Conservation (phyloP, 2,329 filamentous ascomycete genomes). For the Colletotrichum horii region DNA sequence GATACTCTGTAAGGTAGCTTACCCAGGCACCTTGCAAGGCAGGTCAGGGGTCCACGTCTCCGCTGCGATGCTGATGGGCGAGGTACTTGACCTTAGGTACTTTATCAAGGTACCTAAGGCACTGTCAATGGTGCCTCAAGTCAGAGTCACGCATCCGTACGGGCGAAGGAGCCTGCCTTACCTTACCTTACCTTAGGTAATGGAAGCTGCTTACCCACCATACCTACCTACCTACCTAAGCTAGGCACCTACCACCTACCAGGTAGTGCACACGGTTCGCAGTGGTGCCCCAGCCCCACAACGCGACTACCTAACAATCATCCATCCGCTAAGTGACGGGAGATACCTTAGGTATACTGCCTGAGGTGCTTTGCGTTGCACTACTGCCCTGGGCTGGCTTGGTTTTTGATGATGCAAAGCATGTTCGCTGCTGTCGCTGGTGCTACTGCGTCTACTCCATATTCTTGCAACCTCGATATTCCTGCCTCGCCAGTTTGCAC, state of each 20-base stretch:
- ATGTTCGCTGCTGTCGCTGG: background rate
- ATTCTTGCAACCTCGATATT: background rate
- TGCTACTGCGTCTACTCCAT: background rate
- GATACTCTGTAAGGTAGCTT: no score
- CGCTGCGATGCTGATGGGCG: background rate
- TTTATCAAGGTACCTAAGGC: no score
- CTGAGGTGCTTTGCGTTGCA: background rate
- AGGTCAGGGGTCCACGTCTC: background rate
- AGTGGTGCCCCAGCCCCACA: background rate
- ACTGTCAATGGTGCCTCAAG: no score
- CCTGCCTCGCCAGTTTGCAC: background rate
- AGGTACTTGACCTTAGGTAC: no score
- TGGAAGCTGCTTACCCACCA: no score
- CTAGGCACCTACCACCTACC: background rate
- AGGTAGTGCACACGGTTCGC: conserved; percentile 8
- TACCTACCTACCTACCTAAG: no score
- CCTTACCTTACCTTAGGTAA: background rate
- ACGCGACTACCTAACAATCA: background rate
- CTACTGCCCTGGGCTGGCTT: background rate
- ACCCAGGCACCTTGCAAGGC: no score
- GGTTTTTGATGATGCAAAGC: conserved; percentile 9
- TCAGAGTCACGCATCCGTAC: no score
- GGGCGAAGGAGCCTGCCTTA: no score
- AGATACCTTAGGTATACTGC: background rate
- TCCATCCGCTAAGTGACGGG: background rate